Evolutionary conservation across 306 rosid genomes (phyloP).

Genomic region (Myrica gale): DNA sequence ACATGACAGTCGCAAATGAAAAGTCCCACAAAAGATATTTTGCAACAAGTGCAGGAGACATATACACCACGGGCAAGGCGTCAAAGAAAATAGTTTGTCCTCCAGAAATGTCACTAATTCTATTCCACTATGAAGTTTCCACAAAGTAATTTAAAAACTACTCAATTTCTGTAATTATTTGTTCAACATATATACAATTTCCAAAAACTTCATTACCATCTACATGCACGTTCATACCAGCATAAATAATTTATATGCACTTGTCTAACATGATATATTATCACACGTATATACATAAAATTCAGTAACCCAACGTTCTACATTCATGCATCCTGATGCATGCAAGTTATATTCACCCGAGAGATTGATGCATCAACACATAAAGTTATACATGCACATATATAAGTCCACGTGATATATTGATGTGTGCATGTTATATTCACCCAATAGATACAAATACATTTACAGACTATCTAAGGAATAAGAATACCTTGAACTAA

Average conservation of each 20-base stretch:
- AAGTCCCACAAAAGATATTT: neutral
- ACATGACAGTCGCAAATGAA: neutral
- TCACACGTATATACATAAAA: too few relatives aligned
- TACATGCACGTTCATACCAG: neutral
- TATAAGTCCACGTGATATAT: too few relatives aligned
- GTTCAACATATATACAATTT: neutral
- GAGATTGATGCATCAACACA: too few relatives aligned
- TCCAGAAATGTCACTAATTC: neutral
- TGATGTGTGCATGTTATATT: too few relatives aligned
- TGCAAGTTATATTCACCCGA: too few relatives aligned
- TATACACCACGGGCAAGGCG: neutral
- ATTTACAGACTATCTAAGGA: neutral
- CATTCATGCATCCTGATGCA: too few relatives aligned
- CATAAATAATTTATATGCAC: too few relatives aligned
- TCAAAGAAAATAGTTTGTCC: neutral
- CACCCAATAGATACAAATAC: too few relatives aligned
- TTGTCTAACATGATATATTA: too few relatives aligned
- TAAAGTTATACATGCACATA: too few relatives aligned
- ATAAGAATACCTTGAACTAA: constrained; percentile 71
- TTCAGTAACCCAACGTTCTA: too few relatives aligned
- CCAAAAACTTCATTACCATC: neutral
- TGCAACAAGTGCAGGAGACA: constrained; percentile 1
- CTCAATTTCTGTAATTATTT: neutral
- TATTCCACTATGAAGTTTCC: neutral
- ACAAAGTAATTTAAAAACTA: neutral